Evolutionary conservation across 2,329 filamentous ascomycete species (phyloP), one percentile per base, ranked within the genome.

Genomic region (Cucurbitaria berberidis): DNA sequence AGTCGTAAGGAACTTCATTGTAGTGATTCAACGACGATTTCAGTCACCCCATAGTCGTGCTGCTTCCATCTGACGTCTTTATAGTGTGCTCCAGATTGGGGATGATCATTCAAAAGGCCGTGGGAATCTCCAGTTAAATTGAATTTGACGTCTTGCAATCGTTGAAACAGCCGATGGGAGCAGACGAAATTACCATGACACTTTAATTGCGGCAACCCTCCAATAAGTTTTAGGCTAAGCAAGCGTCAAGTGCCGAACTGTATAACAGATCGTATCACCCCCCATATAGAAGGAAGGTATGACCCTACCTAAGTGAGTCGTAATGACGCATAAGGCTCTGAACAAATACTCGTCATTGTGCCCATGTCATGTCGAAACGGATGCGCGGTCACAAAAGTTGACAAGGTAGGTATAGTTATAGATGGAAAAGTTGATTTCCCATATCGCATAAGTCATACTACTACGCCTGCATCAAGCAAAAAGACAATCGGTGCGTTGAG

Each of bases 1-100:
- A 42, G 29, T 39, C 4, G 51, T 30, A 26, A 67, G 39, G 35
- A 69, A 51, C 32, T 57, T 47, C 63, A 66, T 69, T 13, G 48
- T 63, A 27, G 15, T 8, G 15, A 34, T 5, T 16, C 13, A 2
- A 4, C 30, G 16, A 34, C 4, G 30, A 8, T 16, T 34, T 34
- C 13, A 34, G 3, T 15, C 9, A 15, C 9, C 15, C 21, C 6
- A 6, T 39, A 10, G 10, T n/a, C 36, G n/a, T 16, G 6, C 4
- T 41, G 34, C 8, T 34, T 8, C 16, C 22, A 1, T 5, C 45
- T 36, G 15, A 18, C 16, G 36, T 27, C 27, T 22, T 53, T 53
- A 49, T 49, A 42, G n/a, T 48, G 27, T 42, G 29, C 22, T n/a
- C 18, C n/a, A 11, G 24, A 13, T 10, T 18, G n/a, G 13, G 22